Evolutionary conservation across 352 stramenopile species (phyloP).

Genomic region (Phytophthora megakarya): DNA sequence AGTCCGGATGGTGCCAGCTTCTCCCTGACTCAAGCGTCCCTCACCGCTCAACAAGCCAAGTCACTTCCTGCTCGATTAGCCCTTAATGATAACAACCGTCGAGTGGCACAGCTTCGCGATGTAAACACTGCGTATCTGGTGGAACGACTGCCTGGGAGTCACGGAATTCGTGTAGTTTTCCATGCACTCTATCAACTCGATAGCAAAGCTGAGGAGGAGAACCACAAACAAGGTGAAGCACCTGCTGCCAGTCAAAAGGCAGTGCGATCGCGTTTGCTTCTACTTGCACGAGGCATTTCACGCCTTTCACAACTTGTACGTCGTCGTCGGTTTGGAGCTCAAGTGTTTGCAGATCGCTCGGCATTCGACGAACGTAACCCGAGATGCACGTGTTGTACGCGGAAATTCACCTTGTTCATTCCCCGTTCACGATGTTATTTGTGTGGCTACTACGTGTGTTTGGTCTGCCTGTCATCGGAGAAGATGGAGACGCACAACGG

Average conservation of each 20-base stretch:
- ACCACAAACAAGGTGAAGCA: not conserved
- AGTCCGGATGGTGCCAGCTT: slow-evolving; percentile 24
- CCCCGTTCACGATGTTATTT: slow-evolving; percentile 34
- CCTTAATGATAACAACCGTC: slow-evolving; percentile 10
- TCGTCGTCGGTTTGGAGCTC: slow-evolving; percentile 36
- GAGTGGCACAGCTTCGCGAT: slow-evolving; percentile 44
- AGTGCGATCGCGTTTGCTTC: slow-evolving; percentile 18
- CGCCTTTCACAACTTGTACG: slow-evolving; percentile 32
- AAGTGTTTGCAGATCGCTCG: slow-evolving; percentile 38
- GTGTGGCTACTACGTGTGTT: slow-evolving; percentile 40
- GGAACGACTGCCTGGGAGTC: slow-evolving; percentile 28
- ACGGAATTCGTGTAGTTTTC: slow-evolving; percentile 43
- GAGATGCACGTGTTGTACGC: slow-evolving; percentile 42
- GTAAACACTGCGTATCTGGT: slow-evolving; percentile 40
- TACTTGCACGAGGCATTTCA: slow-evolving; percentile 24
- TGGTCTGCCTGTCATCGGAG: slow-evolving; percentile 25
- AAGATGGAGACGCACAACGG: slow-evolving; percentile 43
- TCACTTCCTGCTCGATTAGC: slow-evolving; percentile 23
- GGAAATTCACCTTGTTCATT: slow-evolving; percentile 11
- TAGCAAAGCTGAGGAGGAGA: not conserved
- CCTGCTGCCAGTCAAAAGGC: slow-evolving; percentile 8
- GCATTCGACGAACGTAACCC: slow-evolving; percentile 33
- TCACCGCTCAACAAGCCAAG: slow-evolving; percentile 7
- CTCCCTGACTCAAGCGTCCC: slow-evolving; percentile 29
- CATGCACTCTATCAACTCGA: slow-evolving; percentile 31